Conservation (phyloP, 768 basidiomycete genomes). For the Phaffia tasmanica region DNA sequence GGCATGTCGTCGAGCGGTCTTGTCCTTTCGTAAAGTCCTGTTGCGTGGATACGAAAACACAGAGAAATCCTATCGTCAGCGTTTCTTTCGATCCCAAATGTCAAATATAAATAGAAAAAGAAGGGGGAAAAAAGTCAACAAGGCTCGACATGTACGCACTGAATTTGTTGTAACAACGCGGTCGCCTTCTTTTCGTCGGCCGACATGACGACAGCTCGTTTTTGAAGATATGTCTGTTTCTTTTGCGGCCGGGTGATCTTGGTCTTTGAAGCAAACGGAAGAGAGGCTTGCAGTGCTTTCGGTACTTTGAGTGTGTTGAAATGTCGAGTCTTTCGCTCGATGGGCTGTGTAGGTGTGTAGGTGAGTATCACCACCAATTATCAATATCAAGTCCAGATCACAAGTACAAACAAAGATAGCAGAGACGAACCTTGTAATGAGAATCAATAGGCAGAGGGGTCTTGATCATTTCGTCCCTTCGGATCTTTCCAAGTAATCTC, state of each 20-base stretch:
- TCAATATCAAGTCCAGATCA: neutral
- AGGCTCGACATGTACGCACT: conserved; percentile 30
- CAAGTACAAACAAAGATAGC: neutral
- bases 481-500: conserved; percentile 87
- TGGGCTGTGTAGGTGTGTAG: conserved; percentile 36
- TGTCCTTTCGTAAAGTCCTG: conserved; percentile 70
- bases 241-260: conserved; percentile 65
- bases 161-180: conserved; percentile 83
- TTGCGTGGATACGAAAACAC: too few relatives aligned
- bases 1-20: conserved; percentile 61
- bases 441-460: conserved; percentile 75
- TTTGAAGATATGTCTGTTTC: conserved; percentile 70
- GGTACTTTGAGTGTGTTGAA: conserved; percentile 86
- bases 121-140: too few relatives aligned
- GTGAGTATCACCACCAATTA: neutral
- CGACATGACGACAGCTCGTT: conserved; percentile 87
- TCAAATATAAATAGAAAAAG: too few relatives aligned
- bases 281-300: conserved; percentile 73
- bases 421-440: conserved; percentile 54
- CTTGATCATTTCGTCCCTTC: conserved; percentile 70
- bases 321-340: conserved; percentile 66
- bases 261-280: conserved; percentile 90
- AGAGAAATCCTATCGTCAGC: too few relatives aligned
- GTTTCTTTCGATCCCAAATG: too few relatives aligned
- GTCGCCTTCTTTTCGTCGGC: conserved; percentile 90